phyloP scores from a whole-genome alignment of 208 protist species.

The Crithidia bombi region DNA sequence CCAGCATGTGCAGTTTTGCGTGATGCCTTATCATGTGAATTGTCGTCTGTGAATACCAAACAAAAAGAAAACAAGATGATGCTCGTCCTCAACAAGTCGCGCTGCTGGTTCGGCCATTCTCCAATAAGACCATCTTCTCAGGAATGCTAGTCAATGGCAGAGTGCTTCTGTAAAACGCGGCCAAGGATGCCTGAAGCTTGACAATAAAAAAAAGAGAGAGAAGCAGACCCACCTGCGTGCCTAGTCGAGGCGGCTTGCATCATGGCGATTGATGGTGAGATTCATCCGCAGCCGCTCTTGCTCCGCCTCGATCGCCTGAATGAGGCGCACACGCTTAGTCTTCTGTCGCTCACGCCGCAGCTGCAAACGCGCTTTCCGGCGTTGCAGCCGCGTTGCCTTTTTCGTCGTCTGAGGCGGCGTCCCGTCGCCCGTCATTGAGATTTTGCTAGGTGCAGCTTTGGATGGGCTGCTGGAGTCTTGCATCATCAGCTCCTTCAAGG shows the following conservation, averaged over 20 bases:
- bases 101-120: no score
- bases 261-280: constrained; percentile 55
- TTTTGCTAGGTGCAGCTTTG: not conserved
- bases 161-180: no score
- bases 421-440: not conserved
- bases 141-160: no score
- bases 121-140: no score
- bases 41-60: no score
- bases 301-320: constrained; percentile 72
- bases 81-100: no score
- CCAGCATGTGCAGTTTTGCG: no score
- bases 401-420: not conserved
- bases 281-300: constrained; percentile 75
- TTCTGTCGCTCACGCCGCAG: constrained; percentile 28
- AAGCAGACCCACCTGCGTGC: no score
- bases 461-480: not conserved
- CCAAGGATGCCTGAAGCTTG: no score
- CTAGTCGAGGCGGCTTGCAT: constrained; percentile 39
- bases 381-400: not conserved
- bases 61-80: no score
- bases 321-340: constrained; percentile 48
- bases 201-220: not conserved
- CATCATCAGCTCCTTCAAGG: constrained; percentile 44
- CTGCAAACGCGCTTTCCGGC: constrained; percentile 15
- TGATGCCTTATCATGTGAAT: no score